Conservation (phyloP, 2,329 filamentous ascomycete genomes). For the Pseudopithomyces chartarum region DNA sequence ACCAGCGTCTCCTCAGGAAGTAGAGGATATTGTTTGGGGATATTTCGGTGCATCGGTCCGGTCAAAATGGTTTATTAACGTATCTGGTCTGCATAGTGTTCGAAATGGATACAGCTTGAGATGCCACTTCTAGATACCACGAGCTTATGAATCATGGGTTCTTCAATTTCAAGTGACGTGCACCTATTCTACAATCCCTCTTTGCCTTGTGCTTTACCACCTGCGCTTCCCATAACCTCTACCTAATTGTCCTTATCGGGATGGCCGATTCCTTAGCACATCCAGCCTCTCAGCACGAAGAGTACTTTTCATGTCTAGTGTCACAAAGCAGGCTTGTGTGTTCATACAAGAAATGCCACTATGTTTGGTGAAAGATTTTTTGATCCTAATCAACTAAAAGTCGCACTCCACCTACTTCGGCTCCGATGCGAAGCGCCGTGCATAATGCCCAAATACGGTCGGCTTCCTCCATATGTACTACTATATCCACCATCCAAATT, state of each 20-base stretch:
- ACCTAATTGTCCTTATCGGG: background rate
- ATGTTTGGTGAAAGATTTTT: too few species aligned
- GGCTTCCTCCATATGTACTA: too few species aligned
- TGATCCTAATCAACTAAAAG: too few species aligned
- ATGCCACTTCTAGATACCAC: conserved; percentile 48
- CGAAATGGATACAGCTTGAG: conserved; percentile 45
- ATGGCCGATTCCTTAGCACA: too few species aligned
- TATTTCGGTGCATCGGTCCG: conserved; percentile 48
- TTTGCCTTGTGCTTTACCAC: background rate
- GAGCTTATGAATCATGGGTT: conserved; percentile 45
- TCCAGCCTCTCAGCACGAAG: too few species aligned
- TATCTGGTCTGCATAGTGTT: conserved; percentile 48
- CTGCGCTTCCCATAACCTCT: background rate
- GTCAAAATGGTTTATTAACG: conserved; percentile 50
- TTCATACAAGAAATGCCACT: too few species aligned
- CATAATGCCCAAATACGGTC: too few species aligned
- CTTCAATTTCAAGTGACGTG: conserved; percentile 34
- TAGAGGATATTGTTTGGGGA: conserved; percentile 61
- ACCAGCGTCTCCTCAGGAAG: conserved; percentile 99
- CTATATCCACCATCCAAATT: too few species aligned
- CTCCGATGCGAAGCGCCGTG: too few species aligned
- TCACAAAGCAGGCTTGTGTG: too few species aligned
- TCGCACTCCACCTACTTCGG: too few species aligned
- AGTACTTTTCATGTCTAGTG: background rate
- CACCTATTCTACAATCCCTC: background rate